Evolutionary conservation across 2,329 filamentous ascomycete species (phyloP), one percentile per base, ranked within the genome.

Genomic region (Fusarium nurragi): DNA sequence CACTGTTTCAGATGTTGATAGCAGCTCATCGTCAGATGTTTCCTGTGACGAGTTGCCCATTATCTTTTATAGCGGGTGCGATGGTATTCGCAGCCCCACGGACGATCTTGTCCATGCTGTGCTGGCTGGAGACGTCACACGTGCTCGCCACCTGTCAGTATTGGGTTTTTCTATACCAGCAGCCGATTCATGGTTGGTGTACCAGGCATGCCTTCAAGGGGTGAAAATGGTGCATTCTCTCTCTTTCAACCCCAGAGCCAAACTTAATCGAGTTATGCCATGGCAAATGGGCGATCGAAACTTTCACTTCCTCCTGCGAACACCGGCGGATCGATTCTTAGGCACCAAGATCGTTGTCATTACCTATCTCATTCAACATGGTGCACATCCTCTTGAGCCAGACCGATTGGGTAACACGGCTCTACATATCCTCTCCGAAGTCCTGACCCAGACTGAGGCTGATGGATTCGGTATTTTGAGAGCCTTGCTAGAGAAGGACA

Each of bases 211-310:
- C 26, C 32, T 57, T 46, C n/a, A 38, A 30, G 45, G 54, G 26
- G 8, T 51, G 10, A 50, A 51, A 19, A 46, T 56, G 32, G 37
- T 46, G 22, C 40, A 57, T 45, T 34, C 54, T 13, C 34, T 57
- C 8, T 51, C 46, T n/a, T 37, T 47, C 4, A 58, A 23, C 10
- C 26, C 28, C 14, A 41, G 22, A 12, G 18, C 41, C 9, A 52
- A 23, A 18, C 26, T 52, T 13, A 43, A 58, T 37, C 37, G 28
- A 25, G 48, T 47, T 16, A 58, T 58, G 37, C 48, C 41, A 7
- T 52, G 28, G 54, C 41, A 58, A 22, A 58, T 58, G 37, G 41
- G 54, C 16, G 37, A 58, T 14, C 36, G 14, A 23, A 58, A 23
- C 11, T 41, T 52, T 10, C 28, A 58, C 28, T 58, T 58, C 21